Conservation (phyloP, 371 early-diverging fungal species). For the Mucor sp. region DNA sequence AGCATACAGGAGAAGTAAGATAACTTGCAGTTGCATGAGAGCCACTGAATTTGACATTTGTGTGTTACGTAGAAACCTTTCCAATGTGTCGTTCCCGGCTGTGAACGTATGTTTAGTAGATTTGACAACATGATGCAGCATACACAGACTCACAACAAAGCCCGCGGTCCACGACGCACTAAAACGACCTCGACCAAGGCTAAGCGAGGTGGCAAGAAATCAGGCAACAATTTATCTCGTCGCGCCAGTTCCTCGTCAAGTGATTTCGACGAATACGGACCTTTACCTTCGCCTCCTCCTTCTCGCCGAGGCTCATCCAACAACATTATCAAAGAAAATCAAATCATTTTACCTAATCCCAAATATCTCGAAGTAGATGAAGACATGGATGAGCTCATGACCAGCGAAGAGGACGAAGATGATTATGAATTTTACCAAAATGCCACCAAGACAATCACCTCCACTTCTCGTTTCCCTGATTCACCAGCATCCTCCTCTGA, state of each 20-base stretch:
- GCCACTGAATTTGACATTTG: background rate
- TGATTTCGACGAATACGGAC: conserved; percentile 19
- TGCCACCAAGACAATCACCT: background rate
- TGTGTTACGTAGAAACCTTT: conserved; percentile 45
- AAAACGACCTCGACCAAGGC: conserved; percentile 4
- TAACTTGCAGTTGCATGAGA: background rate
- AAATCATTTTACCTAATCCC: conserved; percentile 14
- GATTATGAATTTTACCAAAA: background rate
- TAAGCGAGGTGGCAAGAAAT: conserved; percentile 11
- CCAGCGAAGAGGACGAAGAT: background rate
- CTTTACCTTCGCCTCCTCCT: conserved; percentile 21
- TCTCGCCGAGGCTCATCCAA: conserved; percentile 20
- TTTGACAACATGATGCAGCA: conserved; percentile 66
- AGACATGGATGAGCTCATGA: conserved; percentile 11
- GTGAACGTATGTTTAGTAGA: conserved; percentile 56
- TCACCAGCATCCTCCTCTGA: conserved; percentile 14
- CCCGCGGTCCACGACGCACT: conserved; percentile 11
- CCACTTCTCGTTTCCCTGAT: conserved; percentile 3
- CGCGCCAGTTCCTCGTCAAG: conserved; percentile 8
- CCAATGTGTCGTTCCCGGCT: conserved; percentile 52
- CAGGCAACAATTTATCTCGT: background rate
- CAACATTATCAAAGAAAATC: conserved; percentile 9
- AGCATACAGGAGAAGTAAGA: conserved; percentile 57
- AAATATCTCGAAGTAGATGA: conserved; percentile 15
- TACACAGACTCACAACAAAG: conserved; percentile 52